These are phyloP conservation scores for Punctularia strigosozonata DNA, from an alignment of 768 basidiomycete species.

Conservation along the genomic window DNA sequence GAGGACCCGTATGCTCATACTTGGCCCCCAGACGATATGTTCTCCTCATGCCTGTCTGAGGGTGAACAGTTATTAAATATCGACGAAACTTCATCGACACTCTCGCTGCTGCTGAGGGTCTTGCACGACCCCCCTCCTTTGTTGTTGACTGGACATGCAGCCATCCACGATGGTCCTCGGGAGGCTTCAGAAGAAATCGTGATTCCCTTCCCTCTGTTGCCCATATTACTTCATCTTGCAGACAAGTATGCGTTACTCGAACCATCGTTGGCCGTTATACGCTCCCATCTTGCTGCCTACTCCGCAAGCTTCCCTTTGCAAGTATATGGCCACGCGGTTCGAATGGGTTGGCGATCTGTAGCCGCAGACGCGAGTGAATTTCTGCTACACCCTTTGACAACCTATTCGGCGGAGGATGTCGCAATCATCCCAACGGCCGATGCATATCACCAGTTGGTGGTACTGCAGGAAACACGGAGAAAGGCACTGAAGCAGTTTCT, in stretches of 20 bases:
- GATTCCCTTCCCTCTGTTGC: conserved; percentile 56
- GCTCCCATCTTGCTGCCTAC: conserved; percentile 43
- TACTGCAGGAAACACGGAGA: conserved; percentile 46
- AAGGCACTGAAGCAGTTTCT: conserved; percentile 39
- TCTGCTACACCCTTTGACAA: conserved; percentile 40
- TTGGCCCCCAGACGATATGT: conserved; percentile 48
- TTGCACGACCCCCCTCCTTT: conserved; percentile 47
- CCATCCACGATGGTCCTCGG: neutral
- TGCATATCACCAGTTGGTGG: conserved; percentile 53
- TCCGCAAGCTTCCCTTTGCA: conserved; percentile 38
- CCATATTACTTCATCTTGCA: conserved; percentile 39
- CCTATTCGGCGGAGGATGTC: conserved; percentile 40
- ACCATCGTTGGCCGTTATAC: conserved; percentile 28
- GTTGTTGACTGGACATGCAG: too few species aligned
- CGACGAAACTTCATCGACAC: conserved; percentile 35
- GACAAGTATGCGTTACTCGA: conserved; percentile 57
- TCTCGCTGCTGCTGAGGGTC: conserved; percentile 42
- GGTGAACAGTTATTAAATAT: conserved; percentile 32
- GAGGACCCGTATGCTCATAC: conserved; percentile 3
- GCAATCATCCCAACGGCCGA: conserved; percentile 40
- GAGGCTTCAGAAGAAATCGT: conserved; percentile 14
- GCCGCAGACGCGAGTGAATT: conserved; percentile 50
- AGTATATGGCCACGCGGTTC: conserved; percentile 47
- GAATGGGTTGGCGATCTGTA: conserved; percentile 29
- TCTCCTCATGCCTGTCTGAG: conserved; percentile 38